phyloP scores from a whole-genome alignment of 1,284 basidiomycete genomes.

The Polyporus tsugae region DNA sequence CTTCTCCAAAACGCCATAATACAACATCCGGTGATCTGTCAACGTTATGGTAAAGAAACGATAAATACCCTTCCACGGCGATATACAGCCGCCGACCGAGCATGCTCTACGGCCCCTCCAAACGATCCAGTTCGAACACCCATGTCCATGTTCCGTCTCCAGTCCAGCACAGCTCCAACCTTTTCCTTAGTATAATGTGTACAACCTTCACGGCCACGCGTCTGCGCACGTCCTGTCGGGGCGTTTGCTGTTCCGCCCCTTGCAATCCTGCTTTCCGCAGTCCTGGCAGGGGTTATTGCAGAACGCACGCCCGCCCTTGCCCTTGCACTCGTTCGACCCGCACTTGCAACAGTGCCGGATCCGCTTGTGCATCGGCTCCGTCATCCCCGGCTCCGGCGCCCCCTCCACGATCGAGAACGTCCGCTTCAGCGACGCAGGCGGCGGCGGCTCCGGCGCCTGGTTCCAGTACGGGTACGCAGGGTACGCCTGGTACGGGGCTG shows the following conservation, averaged over 20 bases:
- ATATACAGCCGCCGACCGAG: not conserved
- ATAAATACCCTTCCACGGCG: slow-evolving; percentile 6
- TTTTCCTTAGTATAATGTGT: not conserved
- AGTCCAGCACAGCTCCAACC: not conserved
- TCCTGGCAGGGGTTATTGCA: slow-evolving; percentile 77
- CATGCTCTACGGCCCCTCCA: not conserved
- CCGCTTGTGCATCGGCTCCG: slow-evolving; percentile 48
- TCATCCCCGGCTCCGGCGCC: slow-evolving; percentile 33
- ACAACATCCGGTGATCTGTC: slow-evolving; percentile 6
- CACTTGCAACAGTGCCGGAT: slow-evolving; percentile 72
- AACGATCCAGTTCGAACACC: not conserved
- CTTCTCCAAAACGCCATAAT: slow-evolving; percentile 1
- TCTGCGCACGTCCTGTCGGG: slow-evolving; percentile 76
- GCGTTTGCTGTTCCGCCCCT: slow-evolving; percentile 73
- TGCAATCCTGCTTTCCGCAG: slow-evolving; percentile 76
- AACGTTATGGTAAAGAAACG: not conserved
- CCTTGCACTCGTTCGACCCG: slow-evolving; percentile 78
- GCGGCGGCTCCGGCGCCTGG: slow-evolving; percentile 16
- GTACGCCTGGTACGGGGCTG: slow-evolving; percentile 41
- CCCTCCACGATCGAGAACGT: slow-evolving; percentile 41
- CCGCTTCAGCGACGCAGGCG: slow-evolving; percentile 37
- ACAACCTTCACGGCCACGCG: slow-evolving; percentile 54
- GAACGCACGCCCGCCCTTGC: slow-evolving; percentile 75
- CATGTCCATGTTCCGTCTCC: not conserved
- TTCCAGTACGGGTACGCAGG: slow-evolving; percentile 32